Base-by-base conservation (phyloP, 2,329 filamentous ascomycete species). In the Drechslerella dactyloides region DNA sequence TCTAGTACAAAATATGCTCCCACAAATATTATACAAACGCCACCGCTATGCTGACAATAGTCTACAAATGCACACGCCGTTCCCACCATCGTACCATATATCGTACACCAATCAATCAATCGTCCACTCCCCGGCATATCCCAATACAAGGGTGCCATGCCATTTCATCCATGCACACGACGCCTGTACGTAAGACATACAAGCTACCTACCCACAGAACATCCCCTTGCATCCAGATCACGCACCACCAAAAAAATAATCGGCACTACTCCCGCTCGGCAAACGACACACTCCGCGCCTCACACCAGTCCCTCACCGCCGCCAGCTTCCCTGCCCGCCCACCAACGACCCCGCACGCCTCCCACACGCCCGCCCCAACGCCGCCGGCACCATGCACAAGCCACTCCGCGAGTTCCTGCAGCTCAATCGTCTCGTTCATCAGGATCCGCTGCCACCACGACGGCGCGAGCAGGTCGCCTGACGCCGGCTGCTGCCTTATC, bases 271-370 rank as follows among this genome's bases (percentile, higher is more conserved):
- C 37, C 48, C 57, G 64, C 27, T 82, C 80, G 74, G 82, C 76
- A 7, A 78, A 80, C 37, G 77, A 77, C 19, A 81, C 82, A 63
- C 80, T 77, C 46, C 78, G 78, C 44, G 80, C 79, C 30, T 82
- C 82, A 77, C 81, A 83, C 54, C 79, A 79, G 55, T 78, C 77
- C 19, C 80, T 81, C 74, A 79, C 80, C 64, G 78, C 79, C 10
- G 80, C 80, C 72, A 82, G 74, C 73, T 78, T 78, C 11, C 78
- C 79, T 60, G 82, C 19, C 68, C 17, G 40, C 27, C 62, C 65
- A 40, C 62, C 65, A 40, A 21, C 44, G 15, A 63, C 54, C 4
- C 66, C 66, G 23, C 66, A 70, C 5, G 59, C 54, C 2, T 17
- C 23, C 66, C 66, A 70, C 21, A 64, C 19, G 19, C 21, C 44